Evolutionary conservation across 1,284 basidiomycete genomes (phyloP).

Genomic region (Austroboletus niveus): DNA sequence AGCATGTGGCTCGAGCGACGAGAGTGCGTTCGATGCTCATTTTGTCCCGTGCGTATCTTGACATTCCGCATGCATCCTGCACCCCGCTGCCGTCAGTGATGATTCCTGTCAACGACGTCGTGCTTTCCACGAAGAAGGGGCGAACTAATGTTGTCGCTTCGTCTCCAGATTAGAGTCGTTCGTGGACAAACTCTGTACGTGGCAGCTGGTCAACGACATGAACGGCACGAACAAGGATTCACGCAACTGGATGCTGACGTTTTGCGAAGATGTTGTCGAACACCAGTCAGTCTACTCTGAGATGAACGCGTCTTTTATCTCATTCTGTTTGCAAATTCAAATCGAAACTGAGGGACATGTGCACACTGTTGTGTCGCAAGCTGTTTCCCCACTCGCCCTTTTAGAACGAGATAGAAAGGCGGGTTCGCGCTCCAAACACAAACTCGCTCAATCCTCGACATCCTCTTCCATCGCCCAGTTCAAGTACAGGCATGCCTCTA

Average conservation of each 20-base stretch:
- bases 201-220: constrained; percentile 34
- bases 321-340: constrained; percentile 48
- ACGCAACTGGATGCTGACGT: constrained; percentile 70
- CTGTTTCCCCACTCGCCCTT: constrained; percentile 51
- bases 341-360: constrained; percentile 49
- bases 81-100: constrained; percentile 20
- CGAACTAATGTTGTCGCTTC: constrained; percentile 26
- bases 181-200: constrained; percentile 60
- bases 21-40: constrained; percentile 51
- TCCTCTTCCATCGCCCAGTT: constrained; percentile 12
- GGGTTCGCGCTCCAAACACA: constrained; percentile 7
- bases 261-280: constrained; percentile 64
- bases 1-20: constrained; percentile 61
- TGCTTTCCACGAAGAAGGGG: constrained; percentile 31
- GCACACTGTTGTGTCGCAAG: constrained; percentile 60
- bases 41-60: constrained; percentile 1
- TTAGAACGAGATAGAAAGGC: too few species aligned
- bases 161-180: constrained; percentile 55
- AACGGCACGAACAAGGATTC: constrained; percentile 36
- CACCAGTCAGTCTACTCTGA: constrained; percentile 45
- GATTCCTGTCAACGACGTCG: constrained; percentile 13
- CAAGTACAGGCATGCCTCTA: constrained; percentile 8
- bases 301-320: neutral
- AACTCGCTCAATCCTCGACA: constrained; percentile 15
- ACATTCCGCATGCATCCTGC: constrained; percentile 21